Evolutionary conservation across 306 rosid genomes (phyloP).

Genomic region (Trichosanthes cucumerina): DNA sequence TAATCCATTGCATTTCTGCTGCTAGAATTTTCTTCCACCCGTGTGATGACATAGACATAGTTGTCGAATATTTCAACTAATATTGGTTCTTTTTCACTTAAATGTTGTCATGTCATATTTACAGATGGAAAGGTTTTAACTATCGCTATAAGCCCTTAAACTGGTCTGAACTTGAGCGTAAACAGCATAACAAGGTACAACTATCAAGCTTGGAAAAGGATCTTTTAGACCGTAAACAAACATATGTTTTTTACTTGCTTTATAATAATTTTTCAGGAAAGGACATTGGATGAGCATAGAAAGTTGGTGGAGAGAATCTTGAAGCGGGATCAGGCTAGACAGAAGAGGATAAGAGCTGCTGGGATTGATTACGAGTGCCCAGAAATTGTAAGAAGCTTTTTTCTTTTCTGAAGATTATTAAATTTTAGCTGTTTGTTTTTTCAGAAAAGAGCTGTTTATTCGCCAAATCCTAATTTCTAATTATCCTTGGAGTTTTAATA

Average conservation of each 20-base stretch:
- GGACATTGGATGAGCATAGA: conserved; percentile 54
- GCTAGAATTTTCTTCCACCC: not conserved
- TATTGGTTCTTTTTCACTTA: not conserved
- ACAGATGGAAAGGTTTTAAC: conserved; percentile 72
- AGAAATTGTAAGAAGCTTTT: conserved; percentile 51
- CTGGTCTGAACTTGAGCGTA: conserved; percentile 45
- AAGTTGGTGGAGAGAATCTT: conserved; percentile 52
- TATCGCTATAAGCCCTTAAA: conserved; percentile 42
- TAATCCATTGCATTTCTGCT: not conserved
- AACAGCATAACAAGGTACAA: conserved; percentile 56
- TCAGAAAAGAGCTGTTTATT: not conserved
- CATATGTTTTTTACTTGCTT: not conserved
- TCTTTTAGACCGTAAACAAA: not conserved
- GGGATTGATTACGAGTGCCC: conserved; percentile 87
- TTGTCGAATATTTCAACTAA: too few species aligned
- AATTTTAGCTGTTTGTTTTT: not conserved
- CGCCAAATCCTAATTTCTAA: not conserved
- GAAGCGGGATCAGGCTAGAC: conserved; percentile 44
- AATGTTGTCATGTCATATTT: not conserved
- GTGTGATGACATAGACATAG: not conserved
- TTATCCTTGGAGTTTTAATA: not conserved
- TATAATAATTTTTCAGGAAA: conserved; percentile 40
- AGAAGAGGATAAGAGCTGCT: conserved; percentile 63
- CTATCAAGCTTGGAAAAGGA: conserved; percentile 18
- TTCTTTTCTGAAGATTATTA: not conserved